Conservation (phyloP, 2,329 filamentous ascomycete species). For the Hysterium pulicare region DNA sequence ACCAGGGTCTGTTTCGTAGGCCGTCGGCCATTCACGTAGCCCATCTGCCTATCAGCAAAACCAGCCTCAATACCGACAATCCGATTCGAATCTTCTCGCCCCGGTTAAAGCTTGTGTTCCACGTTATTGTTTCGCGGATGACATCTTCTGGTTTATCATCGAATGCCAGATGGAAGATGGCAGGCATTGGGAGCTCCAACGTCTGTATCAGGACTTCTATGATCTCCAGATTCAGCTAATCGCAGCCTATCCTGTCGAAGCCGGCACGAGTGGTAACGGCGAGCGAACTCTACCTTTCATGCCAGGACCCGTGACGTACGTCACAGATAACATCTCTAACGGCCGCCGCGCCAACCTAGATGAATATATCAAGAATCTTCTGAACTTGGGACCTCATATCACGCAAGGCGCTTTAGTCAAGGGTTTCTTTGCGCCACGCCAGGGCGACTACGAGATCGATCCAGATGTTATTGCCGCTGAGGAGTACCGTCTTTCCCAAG, state of each 20-base stretch:
- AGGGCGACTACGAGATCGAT: conserved; percentile 92
- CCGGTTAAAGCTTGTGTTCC: conserved; percentile 83
- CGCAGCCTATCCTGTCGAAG: conserved; percentile 86
- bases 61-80: conserved; percentile 39
- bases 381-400: conserved; percentile 81
- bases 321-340: conserved; percentile 96
- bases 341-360: conserved; percentile 89
- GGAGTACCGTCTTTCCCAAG: conserved; percentile 70
- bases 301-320: conserved; percentile 95
- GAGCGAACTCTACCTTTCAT: conserved; percentile 90
- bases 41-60: conserved; percentile 39
- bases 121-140: conserved; percentile 90
- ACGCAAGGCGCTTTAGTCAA: conserved; percentile 79
- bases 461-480: conserved; percentile 59
- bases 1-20: conserved; percentile 12
- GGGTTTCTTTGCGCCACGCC: conserved; percentile 84
- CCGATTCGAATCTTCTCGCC: conserved; percentile 57
- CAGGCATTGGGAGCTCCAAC: conserved; percentile 84
- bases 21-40: conserved; percentile 30
- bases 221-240: conserved; percentile 96
- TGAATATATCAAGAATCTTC: conserved; percentile 88
- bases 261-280: conserved; percentile 72
- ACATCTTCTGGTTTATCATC: conserved; percentile 99
- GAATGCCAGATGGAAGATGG: conserved; percentile 89
- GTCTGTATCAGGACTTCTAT: conserved; percentile 98